Conservation (phyloP, 768 basidiomycete genomes). For the Lactarius quietus region DNA sequence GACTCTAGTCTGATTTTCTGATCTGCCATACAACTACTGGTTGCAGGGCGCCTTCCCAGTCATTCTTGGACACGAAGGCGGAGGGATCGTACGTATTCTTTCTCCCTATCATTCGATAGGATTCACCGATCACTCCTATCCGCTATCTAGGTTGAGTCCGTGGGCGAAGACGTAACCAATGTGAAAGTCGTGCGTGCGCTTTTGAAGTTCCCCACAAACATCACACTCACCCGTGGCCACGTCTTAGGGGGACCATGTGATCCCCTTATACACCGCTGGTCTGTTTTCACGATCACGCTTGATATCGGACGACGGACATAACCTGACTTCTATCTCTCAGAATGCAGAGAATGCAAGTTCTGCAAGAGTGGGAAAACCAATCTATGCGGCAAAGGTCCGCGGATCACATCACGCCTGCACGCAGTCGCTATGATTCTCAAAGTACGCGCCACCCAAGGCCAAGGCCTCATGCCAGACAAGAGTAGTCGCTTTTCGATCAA, state of each 20-base stretch:
- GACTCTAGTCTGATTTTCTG: background rate
- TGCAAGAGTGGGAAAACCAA: slow-evolving; percentile 99
- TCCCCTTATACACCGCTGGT: slow-evolving; percentile 96
- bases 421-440: slow-evolving; percentile 5
- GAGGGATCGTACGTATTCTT: slow-evolving; percentile 65
- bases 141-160: slow-evolving; percentile 82
- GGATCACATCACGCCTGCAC: background rate
- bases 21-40: slow-evolving; percentile 18
- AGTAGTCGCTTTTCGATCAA: slow-evolving; percentile 85
- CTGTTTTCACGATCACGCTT: background rate
- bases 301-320: background rate
- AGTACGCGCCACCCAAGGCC: slow-evolving; percentile 92
- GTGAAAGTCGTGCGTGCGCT: slow-evolving; percentile 49
- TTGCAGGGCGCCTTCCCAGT: slow-evolving; percentile 81
- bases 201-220: slow-evolving; percentile 7
- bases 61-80: slow-evolving; percentile 94
- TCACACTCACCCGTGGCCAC: slow-evolving; percentile 5
- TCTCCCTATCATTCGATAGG: background rate
- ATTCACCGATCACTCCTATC: slow-evolving; percentile 3
- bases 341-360: slow-evolving; percentile 97
- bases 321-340: slow-evolving; percentile 32
- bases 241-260: slow-evolving; percentile 85
- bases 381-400: slow-evolving; percentile 85
- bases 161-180: slow-evolving; percentile 91
- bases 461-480: slow-evolving; percentile 92